Base-by-base conservation (phyloP, 2,329 filamentous ascomycete species). In the Xylariaceae sp. region DNA sequence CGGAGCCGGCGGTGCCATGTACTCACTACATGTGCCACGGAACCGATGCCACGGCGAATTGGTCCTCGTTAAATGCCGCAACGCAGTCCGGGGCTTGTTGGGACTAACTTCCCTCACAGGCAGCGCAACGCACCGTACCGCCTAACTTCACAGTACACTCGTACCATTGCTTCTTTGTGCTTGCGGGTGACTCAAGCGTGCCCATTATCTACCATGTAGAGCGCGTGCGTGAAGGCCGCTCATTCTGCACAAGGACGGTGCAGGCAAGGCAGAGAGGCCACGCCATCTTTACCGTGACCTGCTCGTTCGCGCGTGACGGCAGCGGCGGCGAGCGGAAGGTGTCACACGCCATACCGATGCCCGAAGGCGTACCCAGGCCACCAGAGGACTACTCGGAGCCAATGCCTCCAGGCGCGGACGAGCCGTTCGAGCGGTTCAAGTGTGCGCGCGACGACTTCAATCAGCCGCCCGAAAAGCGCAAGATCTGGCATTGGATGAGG, bases 111-210 rank as follows among this genome's bases (percentile, higher is more conserved):
- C 7, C n/a, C 15, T 43, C 39, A 40, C 47, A 88, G 43, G 90
- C 94, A 1, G 94, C 90, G 21, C 91, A 96, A 71, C 83, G 85
- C 67, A 99, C 94, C 8, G 89, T 99, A 2, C 86, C 87, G 0
- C 70, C 77, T 22, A 79, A 88, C 68, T 96, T 96, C 72, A 81
- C 85, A 55, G 84, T 94, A 47, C 94, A 99, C 77, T 92, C 87
- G 68, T 96, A 95, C 88, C 94, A 99, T 80, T 97, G 94, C 81
- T 99, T 97, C 77, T 99, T 99, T 71, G 85, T 99, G 32, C 84
- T 97, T 1, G 92, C 92, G 4, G 94, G 94, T 26, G 88, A 92
- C 67, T 80, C 84, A 12, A 83, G 87, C 56, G 86, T 94, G 16
- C 92, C 94, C 30, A 88, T 97, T 61, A 80, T 96, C 58, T 97